A percentile compares a stretch with the other conserved stretches of the same genome.
Evolutionary conservation across 2,329 filamentous ascomycete genomes (phyloP).

Genomic region (Nemania serpens): DNA sequence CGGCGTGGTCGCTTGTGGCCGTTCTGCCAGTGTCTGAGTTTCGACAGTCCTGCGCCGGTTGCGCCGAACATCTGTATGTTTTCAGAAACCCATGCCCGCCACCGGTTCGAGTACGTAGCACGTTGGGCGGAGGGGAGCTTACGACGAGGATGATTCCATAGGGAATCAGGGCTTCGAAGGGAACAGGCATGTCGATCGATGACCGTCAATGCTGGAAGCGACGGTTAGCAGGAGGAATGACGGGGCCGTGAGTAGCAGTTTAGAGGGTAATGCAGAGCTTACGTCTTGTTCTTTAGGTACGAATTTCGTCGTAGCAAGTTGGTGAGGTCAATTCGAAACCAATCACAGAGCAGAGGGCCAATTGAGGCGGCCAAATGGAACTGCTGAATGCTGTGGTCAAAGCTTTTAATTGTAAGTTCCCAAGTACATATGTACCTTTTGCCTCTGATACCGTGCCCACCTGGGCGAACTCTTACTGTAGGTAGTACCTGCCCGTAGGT

Average conservation of each 20-base stretch:
- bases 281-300: constrained; percentile 6
- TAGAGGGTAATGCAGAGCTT: neutral
- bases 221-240: neutral
- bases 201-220: constrained; percentile 7
- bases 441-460: neutral
- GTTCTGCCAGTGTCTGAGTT: constrained; percentile 61
- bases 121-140: constrained; percentile 39
- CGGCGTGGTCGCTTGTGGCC: constrained; percentile 65
- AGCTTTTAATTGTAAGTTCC: constrained; percentile 1
- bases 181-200: constrained; percentile 59
- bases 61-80: constrained; percentile 64
- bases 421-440: neutral
- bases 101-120: constrained; percentile 3
- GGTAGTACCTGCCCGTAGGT: too few relatives aligned
- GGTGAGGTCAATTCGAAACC: constrained; percentile 15
- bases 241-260: neutral
- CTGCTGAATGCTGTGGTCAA: constrained; percentile 11
- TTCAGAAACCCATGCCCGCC: constrained; percentile 29
- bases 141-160: constrained; percentile 68
- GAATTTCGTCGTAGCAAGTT: constrained; percentile 6
- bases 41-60: constrained; percentile 61
- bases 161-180: constrained; percentile 67
- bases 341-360: constrained; percentile 1
- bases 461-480: too few relatives aligned
- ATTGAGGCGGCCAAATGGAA: constrained; percentile 10